Evolutionary conservation across 257 asterid genomes (phyloP).

Genomic region (Nicotiana undulata): DNA sequence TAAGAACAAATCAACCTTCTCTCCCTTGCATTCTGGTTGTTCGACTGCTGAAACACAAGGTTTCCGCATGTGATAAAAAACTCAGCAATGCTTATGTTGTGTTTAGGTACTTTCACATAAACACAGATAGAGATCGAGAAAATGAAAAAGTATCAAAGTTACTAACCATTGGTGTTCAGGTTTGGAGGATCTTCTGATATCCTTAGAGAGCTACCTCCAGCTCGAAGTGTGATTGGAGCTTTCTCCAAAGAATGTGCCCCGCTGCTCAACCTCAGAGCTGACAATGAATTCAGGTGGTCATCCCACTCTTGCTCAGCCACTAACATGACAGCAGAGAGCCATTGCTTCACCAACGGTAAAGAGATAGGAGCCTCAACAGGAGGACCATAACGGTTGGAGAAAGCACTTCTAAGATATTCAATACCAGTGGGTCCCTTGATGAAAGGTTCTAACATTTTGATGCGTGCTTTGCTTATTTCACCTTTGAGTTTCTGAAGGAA

Average conservation of each 20-base stretch:
- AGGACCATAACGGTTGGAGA: slow-evolving; percentile 18
- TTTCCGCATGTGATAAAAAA: not conserved
- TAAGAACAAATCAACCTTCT: slow-evolving; percentile 15
- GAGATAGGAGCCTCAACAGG: slow-evolving; percentile 13
- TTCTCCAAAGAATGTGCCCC: not conserved
- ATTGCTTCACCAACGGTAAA: slow-evolving; percentile 12
- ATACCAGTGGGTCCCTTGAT: slow-evolving; percentile 24
- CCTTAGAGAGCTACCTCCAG: slow-evolving; percentile 13
- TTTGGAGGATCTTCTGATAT: slow-evolving; percentile 1
- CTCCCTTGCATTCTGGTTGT: slow-evolving; percentile 17
- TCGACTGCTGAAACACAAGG: slow-evolving; percentile 2
- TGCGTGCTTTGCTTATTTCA: slow-evolving; percentile 14
- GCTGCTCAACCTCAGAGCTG: slow-evolving; percentile 11
- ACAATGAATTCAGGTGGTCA: slow-evolving; percentile 14
- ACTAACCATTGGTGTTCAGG: slow-evolving; percentile 7
- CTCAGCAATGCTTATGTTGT: not conserved
- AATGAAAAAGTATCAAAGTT: not conserved
- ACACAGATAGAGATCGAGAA: not conserved
- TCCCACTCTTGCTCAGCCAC: slow-evolving; percentile 17
- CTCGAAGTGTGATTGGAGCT: slow-evolving; percentile 11
- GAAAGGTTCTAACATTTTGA: slow-evolving; percentile 15
- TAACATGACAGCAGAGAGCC: slow-evolving; percentile 17
- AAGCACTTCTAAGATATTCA: slow-evolving; percentile 17
- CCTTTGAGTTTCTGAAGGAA: slow-evolving; percentile 13
- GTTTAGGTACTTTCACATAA: not conserved